Evolutionary conservation across 1,284 basidiomycete species (phyloP).

Genomic region (Ganoderma boninense): DNA sequence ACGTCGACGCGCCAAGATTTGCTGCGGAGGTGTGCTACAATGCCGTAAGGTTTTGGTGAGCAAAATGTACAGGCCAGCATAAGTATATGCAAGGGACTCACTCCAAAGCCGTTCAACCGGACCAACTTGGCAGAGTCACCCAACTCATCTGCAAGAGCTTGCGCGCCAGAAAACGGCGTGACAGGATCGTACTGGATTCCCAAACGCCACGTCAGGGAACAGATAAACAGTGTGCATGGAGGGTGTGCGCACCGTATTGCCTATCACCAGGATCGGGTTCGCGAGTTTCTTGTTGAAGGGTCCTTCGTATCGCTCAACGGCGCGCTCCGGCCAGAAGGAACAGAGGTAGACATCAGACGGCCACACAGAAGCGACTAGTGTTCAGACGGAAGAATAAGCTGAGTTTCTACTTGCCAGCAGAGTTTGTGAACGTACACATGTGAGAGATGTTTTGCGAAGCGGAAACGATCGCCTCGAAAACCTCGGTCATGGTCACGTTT

Average conservation of each 20-base stretch:
- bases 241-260: conserved; percentile 22
- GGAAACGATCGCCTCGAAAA: conserved; percentile 30
- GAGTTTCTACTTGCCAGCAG: neutral
- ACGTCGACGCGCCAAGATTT: neutral
- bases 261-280: conserved; percentile 33
- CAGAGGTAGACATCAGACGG: conserved; percentile 15
- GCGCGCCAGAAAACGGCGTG: conserved; percentile 31
- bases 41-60: neutral
- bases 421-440: conserved; percentile 25
- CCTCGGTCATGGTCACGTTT: conserved; percentile 21
- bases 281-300: conserved; percentile 35
- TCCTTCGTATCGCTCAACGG: conserved; percentile 35
- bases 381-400: neutral
- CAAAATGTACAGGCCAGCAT: no score
- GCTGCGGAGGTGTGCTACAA: conserved; percentile 5
- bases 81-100: conserved; percentile 9
- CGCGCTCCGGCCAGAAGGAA: conserved; percentile 31
- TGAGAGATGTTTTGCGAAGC: conserved; percentile 26
- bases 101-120: conserved; percentile 33
- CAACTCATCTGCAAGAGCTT: conserved; percentile 23
- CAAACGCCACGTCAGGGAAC: no score
- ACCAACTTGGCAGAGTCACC: conserved; percentile 30
- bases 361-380: conserved; percentile 23
- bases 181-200: conserved; percentile 27
- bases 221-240: neutral